A percentile compares a stretch with the other conserved stretches of the same genome.
phyloP scores from a whole-genome alignment of 73 alveolate species.

The Paramecium primaurelia region DNA sequence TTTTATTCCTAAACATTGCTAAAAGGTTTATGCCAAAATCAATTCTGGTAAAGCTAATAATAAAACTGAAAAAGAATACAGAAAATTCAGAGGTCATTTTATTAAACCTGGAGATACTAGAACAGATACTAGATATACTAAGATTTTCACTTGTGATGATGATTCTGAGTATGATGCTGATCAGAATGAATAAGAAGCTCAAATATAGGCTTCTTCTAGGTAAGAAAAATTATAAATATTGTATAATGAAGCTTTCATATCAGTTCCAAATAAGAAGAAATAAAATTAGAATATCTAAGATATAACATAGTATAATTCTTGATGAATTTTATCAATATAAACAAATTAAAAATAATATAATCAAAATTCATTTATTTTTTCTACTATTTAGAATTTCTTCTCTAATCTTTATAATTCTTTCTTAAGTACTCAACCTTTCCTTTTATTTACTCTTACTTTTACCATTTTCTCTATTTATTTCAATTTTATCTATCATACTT shows the following conservation, averaged over 20 bases:
- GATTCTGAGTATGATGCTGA: not conserved
- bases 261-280: not conserved
- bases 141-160: not conserved
- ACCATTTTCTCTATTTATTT: conserved; percentile 5
- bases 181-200: not conserved
- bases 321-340: not conserved
- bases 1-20: not conserved
- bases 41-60: not conserved
- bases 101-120: not conserved
- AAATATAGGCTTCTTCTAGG: not conserved
- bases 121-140: not conserved
- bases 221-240: not conserved
- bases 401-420: not conserved
- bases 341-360: not conserved
- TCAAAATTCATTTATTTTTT: conserved; percentile 17
- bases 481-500: conserved; percentile 35
- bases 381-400: conserved; percentile 12
- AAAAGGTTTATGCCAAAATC: not conserved
- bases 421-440: not conserved
- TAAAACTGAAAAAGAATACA: not conserved
- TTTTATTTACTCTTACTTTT: not conserved
- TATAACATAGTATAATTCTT: not conserved
- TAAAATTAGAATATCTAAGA: not conserved
- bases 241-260: not conserved
- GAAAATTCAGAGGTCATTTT: not conserved